Evolutionary conservation across 345 rosid genomes (phyloP).

Genomic region (Brassica juncea): DNA sequence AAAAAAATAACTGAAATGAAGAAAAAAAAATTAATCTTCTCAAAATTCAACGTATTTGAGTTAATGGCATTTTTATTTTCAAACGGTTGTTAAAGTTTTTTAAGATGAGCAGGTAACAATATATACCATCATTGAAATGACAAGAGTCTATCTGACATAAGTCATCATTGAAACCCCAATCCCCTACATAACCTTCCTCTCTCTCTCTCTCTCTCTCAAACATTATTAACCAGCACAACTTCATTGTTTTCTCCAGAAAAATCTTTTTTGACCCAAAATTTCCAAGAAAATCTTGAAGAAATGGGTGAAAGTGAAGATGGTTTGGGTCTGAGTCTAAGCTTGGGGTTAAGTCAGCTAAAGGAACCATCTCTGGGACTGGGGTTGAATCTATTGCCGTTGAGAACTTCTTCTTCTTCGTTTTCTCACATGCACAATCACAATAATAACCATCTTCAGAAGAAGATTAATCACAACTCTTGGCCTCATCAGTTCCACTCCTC

Average conservation of each 20-base stretch:
- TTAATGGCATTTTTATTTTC: slow-evolving; percentile 16
- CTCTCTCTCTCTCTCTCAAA: slow-evolving; percentile 24
- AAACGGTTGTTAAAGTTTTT: background rate
- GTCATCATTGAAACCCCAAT: slow-evolving; percentile 50
- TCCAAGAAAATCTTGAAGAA: slow-evolving; percentile 7
- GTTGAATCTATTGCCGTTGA: slow-evolving; percentile 50
- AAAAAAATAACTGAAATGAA: background rate
- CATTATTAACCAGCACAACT: slow-evolving; percentile 28
- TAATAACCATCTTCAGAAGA: background rate
- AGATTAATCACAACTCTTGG: slow-evolving; percentile 37
- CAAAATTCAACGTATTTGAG: slow-evolving; percentile 24
- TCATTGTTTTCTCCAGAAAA: slow-evolving; percentile 33
- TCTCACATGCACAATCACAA: slow-evolving; percentile 36
- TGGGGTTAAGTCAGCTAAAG: slow-evolving; percentile 27
- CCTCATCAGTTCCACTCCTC: slow-evolving; percentile 55
- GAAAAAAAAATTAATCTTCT: background rate
- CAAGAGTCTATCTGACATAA: slow-evolving; percentile 52
- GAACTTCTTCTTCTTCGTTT: slow-evolving; percentile 35
- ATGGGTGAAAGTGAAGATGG: slow-evolving; percentile 64
- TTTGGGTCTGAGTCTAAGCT: slow-evolving; percentile 46
- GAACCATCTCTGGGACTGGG: slow-evolving; percentile 48
- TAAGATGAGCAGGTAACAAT: slow-evolving; percentile 26
- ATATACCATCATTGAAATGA: slow-evolving; percentile 50
- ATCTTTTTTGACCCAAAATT: background rate
- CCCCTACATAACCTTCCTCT: slow-evolving; percentile 23